These are phyloP conservation scores for Schizochytrium sp. DNA, from an alignment of 108 stramenopile genomes.

Conservation along the genomic window DNA sequence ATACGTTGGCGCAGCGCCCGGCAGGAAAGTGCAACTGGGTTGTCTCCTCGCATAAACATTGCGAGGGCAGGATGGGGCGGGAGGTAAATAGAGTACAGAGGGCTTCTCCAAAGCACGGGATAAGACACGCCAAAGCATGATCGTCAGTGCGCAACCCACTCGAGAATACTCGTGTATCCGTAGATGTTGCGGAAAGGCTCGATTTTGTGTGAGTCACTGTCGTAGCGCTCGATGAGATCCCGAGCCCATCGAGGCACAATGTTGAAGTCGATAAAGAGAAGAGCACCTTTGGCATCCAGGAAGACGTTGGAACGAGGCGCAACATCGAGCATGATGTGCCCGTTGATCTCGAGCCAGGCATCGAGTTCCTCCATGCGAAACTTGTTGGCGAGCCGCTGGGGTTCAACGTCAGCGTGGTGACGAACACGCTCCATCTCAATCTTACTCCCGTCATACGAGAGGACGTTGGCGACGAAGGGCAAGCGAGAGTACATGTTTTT, in stretches of 20 bases:
- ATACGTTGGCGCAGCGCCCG: no score
- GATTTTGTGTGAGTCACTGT: background rate
- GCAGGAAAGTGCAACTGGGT: no score
- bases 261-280: background rate
- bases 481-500: background rate
- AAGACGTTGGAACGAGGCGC: background rate
- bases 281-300: background rate
- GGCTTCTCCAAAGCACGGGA: background rate
- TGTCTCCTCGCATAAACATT: no score
- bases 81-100: no score
- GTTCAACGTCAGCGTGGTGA: background rate
- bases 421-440: background rate
- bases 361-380: background rate
- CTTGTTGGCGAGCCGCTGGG: background rate
- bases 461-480: background rate
- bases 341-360: background rate
- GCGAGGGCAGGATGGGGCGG: no score
- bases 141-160: background rate
- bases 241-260: background rate
- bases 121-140: background rate
- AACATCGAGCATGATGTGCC: background rate
- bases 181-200: background rate
- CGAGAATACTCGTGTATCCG: background rate
- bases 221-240: background rate
- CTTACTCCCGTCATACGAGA: background rate